Base-by-base conservation (phyloP, 1,284 basidiomycete genomes). In the Apiotrichum siamense region DNA sequence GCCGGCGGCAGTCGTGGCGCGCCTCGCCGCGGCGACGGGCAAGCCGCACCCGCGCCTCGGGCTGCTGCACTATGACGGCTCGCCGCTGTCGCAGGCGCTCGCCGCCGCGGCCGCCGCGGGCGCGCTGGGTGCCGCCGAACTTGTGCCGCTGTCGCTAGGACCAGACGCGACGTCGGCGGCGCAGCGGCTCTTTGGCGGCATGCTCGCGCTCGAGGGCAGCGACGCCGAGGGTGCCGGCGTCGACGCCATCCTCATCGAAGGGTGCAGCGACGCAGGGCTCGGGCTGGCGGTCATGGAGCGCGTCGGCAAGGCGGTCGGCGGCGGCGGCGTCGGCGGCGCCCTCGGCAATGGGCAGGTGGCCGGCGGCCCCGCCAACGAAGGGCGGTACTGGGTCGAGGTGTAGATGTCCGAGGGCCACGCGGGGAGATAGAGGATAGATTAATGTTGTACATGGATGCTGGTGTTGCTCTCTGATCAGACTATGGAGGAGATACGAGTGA, bases 211-310 rank as follows among this genome's bases (percentile, higher is more conserved):
- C 35, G 93, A 97, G 63, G 52, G 45, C 21, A 25, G 21, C 7
- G 41, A 36, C 21, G n/a, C n/a, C n/a, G n/a, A n/a, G n/a, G n/a
- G n/a, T n/a, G 74, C 78, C 40, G 83, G 83, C 1, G 91, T 91
- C 7, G 84, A 92, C 62, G 65, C 84, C 26, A 97, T 99, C 60
- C 70, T 97, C 15, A 81, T 96, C 45, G 93, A 98, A 73, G 90
- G 86, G 52, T 79, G 97, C 18, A 73, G 78, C 31, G 90, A 97
- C 69, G 80, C 80, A 20, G 81, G 83, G 25, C 85, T 97, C 60
- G 96, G 94, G 0, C 73, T 97, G 41, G 96, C 96, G 1, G 83
- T 98, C 24, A 97, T 97, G 93, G 97, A 98, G 69, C 80, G 94
- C n/a, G 82, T 93, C n/a, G 82, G 81, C 55, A 98, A 98, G 72